Base-by-base conservation (phyloP, 202 grass and related monocot species). In the Hordeum pubiflorum region DNA sequence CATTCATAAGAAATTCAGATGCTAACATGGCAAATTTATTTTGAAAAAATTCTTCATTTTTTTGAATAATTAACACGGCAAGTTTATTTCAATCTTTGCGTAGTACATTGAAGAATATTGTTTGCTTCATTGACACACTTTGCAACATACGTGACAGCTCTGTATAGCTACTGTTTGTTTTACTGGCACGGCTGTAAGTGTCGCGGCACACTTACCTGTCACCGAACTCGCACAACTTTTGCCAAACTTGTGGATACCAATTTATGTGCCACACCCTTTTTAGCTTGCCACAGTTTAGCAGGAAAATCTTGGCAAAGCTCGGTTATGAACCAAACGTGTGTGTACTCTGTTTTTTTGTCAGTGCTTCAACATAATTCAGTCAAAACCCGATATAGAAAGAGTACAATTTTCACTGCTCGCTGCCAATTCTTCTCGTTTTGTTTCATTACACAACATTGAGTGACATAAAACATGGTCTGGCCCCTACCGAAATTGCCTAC, bases 361-460 rank as follows among this genome's bases (percentile, higher is more conserved):
- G 22, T 63, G 37, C 38, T 14, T 10, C 13, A 2, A 32, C 58
- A 77, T 40, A 27, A 77, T 63, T 40, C 38, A 63, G 3, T 63
- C 4, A 38, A 40, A 39, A 40, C 0, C 68, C 8, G 22, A 58
- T 75, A 22, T 0, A 36, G 5, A 40, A 60, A 60, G n/a, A 40
- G 6, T 9, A 21, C 32, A 40, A 15, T 76, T 76, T 46, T 78
- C 58, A 78, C 15, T 48, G 58, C 24, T 63, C 10, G 18, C 15
- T 26, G 75, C 5, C 55, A 54, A 68, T 82, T 38, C 22, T 82
- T 38, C 31, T 84, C 63, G 63, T 72, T 81, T 46, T 9, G 43
- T 39, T 58, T 36, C 36, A 52, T 33, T 11, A 33, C 46, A 78
- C 15, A 9, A 12, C 22, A 39, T 48, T 43, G 17, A 43, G 12